Evolutionary conservation across 2,329 filamentous ascomycete genomes (phyloP), one percentile per base, ranked within the genome.

Genomic region (Stemphylium lycopersici): DNA sequence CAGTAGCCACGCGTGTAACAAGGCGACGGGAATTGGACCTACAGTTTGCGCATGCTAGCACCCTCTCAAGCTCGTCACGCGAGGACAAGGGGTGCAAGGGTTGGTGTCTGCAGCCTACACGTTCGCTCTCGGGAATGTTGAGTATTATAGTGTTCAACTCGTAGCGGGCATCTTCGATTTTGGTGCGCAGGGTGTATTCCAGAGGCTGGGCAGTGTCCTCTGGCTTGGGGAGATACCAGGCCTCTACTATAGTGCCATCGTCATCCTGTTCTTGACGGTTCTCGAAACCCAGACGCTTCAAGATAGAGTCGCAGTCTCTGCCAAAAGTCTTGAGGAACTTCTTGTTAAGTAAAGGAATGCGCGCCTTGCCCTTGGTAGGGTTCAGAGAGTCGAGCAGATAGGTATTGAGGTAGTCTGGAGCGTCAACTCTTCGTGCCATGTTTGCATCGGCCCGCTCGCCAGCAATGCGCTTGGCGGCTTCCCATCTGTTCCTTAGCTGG

Each of bases 241-340:
- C 60, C 24, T 69, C 61, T 10, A 52, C 61, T 4, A 68, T 55
- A 11, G 68, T 63, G 11, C 73, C 75, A 5, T 68, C 67, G 6
- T 74, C 76, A 13, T 72, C 64, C 13, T 65, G 57, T 55, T 73
- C 70, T 31, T 60, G 22, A 18, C 52, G 48, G 13, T 72, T 74
- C 22, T 66, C 76, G 64, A 90, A 90, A 2, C 83, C 85, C 31
- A 89, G 68, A 40, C 79, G 81, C 50, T 81, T 76, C 15, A 90
- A 75, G 24, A 90, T 68, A 10, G 79, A 76, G 59, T 80, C 78
- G 67, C 86, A 90, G 43, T 87, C 84, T 37, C 81, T 75, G 8
- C 85, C 87, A 69, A 89, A 88, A 2, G 82, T 82, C 56, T 84
- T 79, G 63, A 84, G 78, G 61, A 88, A 90, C 52, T 83, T 83